Percentiles rank a stretch among this genome's conserved stretches.
phyloP scores from a whole-genome alignment of 306 rosid species.

The Echinosophora koreensis region DNA sequence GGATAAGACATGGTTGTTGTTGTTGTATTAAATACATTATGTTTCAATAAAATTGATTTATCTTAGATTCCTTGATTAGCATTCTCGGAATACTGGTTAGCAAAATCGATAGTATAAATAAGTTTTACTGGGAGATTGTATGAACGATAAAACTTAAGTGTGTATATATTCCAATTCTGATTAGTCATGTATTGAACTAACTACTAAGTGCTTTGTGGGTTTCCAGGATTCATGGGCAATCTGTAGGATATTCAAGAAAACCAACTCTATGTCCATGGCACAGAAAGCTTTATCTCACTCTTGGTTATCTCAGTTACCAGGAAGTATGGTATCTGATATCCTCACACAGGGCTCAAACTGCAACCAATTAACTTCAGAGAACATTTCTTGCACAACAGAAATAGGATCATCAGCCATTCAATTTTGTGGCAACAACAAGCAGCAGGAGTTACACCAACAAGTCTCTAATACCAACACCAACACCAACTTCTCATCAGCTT shows the following conservation, averaged over 20 bases:
- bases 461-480: conserved; percentile 17
- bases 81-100: too few species aligned
- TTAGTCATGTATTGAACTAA: conserved; percentile 5
- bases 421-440: conserved; percentile 42
- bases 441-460: conserved; percentile 42
- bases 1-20: too few species aligned
- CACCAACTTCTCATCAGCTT: conserved; percentile 53
- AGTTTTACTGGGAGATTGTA: too few species aligned
- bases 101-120: too few species aligned
- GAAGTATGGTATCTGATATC: conserved; percentile 50
- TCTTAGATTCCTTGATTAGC: too few species aligned
- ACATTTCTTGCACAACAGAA: conserved; percentile 59
- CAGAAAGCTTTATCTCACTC: conserved; percentile 73
- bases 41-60: too few species aligned
- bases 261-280: conserved; percentile 72
- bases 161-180: neutral
- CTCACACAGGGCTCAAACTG: conserved; percentile 50
- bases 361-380: conserved; percentile 54
- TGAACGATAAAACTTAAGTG: neutral
- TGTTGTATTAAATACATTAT: too few species aligned
- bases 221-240: conserved; percentile 92
- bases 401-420: conserved; percentile 52
- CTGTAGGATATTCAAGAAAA: conserved; percentile 86
- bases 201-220: conserved; percentile 10
- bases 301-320: conserved; percentile 66